Conservation (phyloP, 495 filamentous ascomycete genomes). For the Extremus antarcticus region DNA sequence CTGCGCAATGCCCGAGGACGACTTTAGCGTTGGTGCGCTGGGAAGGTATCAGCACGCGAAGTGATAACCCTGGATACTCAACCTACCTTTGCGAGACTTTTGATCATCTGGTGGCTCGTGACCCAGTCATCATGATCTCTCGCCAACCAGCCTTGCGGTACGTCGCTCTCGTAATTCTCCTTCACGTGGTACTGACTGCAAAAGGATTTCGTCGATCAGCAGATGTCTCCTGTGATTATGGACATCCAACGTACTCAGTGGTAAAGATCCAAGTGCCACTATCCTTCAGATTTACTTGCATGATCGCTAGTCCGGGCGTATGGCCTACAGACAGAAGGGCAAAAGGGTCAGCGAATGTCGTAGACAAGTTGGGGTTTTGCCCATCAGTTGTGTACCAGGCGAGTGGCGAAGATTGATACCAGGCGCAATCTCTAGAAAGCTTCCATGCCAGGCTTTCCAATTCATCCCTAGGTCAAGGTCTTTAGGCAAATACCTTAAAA, state of each 20-base stretch:
- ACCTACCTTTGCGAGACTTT: slow-evolving; percentile 1
- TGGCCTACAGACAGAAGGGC: too few species aligned
- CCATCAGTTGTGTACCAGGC: too few species aligned
- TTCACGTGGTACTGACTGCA: slow-evolving; percentile 26
- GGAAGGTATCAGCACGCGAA: slow-evolving; percentile 19
- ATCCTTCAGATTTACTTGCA: slow-evolving; percentile 31
- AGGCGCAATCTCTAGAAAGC: slow-evolving; percentile 21
- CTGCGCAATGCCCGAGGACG: slow-evolving; percentile 33
- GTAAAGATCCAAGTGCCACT: slow-evolving; percentile 30
- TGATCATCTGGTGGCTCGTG: slow-evolving; percentile 33
- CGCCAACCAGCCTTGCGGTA: slow-evolving; percentile 37
- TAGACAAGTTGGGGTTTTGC: too few species aligned
- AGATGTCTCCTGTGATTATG: too few species aligned
- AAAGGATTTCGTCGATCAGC: neutral
- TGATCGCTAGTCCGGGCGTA: slow-evolving; percentile 24
- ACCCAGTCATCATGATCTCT: slow-evolving; percentile 37
- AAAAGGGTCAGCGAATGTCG: too few species aligned
- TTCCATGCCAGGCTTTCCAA: slow-evolving; percentile 23
- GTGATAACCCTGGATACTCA: too few species aligned
- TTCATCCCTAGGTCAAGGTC: slow-evolving; percentile 25
- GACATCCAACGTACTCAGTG: slow-evolving; percentile 20
- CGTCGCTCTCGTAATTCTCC: slow-evolving; percentile 20
- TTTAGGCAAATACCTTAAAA: neutral
- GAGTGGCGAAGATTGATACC: slow-evolving; percentile 26
- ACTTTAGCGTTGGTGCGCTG: slow-evolving; percentile 31